These are phyloP conservation scores for Xenoacremonium recifei DNA, from an alignment of 2,329 filamentous ascomycete genomes.

Conservation along the genomic window DNA sequence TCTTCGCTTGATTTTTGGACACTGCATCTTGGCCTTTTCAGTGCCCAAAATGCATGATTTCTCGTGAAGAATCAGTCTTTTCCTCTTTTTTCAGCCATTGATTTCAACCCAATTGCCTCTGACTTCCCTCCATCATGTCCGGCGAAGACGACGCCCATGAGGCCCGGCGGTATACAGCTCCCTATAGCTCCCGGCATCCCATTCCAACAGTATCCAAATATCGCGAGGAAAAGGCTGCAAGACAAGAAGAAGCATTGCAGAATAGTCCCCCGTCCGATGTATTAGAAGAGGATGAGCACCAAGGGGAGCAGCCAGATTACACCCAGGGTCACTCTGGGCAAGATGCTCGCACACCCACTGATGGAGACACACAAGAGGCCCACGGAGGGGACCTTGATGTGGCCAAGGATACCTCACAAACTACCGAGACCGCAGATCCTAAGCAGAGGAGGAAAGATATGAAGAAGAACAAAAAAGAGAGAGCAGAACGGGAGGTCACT, in stretches of 20 bases:
- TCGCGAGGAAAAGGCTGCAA: conserved; percentile 43
- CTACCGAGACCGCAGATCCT: conserved; percentile 37
- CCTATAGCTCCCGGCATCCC: conserved; percentile 42
- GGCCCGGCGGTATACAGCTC: conserved; percentile 35
- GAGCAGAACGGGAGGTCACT: conserved; percentile 61
- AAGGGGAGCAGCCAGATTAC: too few relatives aligned
- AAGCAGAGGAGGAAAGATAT: conserved; percentile 48
- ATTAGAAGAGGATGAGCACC: too few relatives aligned
- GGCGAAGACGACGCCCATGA: conserved; percentile 37
- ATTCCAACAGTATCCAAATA: conserved; percentile 51
- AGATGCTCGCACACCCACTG: neutral
- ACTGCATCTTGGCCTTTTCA: neutral
- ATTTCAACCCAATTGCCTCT: conserved; percentile 2
- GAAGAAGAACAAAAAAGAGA: conserved; percentile 43
- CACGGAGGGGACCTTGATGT: conserved; percentile 10
- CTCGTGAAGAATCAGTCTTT: neutral
- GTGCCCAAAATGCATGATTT: neutral
- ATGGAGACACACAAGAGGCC: conserved; percentile 26
- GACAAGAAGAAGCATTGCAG: conserved; percentile 39
- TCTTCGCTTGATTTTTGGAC: neutral
- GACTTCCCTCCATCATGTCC: conserved; percentile 28
- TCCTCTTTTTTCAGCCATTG: neutral
- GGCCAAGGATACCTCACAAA: conserved; percentile 35
- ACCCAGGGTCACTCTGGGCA: conserved; percentile 9
- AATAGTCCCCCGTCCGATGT: too few relatives aligned